Base-by-base conservation (phyloP, 2,329 filamentous ascomycete genomes). In the Verticillium zaregamsianum region DNA sequence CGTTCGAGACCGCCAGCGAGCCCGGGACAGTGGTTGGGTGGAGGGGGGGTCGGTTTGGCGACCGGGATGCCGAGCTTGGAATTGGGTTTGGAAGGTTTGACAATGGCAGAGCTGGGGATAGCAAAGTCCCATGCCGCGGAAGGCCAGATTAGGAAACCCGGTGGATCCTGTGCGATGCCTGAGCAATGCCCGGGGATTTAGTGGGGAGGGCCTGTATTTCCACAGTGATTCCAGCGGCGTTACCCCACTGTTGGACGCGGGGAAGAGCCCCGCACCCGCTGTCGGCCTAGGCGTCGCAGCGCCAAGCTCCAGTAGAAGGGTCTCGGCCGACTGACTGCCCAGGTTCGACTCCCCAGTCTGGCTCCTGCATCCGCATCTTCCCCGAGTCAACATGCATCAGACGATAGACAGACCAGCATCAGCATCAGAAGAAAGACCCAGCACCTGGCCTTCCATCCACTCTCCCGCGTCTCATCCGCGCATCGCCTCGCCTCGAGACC, bases 41-140 rank as follows among this genome's bases (percentile, higher is more conserved):
- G 20, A 17, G 55, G 28, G 28, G 6, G 28, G 28, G 28, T 28
- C 28, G 28, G 28, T 28, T 28, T 57, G 17, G 7, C 12, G 23
- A 25, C 28, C 57, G 57, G 57, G 57, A 58, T 58, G 57, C 57
- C 57, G 37, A 49, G 45, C 45, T 49, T 49, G 45, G 45, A 25
- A 23, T 49, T 49, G 45, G 45, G 20, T 14, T 25, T 25, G 20
- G 45, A 49, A 23, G 20, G 8, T 25, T n/a, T 49, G n/a, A n/a
- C 11, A n/a, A 49, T 49, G 45, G 45, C n/a, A 49, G 20, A 23
- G 7, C 23, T 23, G 17, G n/a, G 40, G 20, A 23, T 12, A n/a
- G 33, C 35, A 40, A n/a, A 31, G 25, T 14, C 11, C 57, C 17
- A 52, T 49, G 31, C 28, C 33, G 14, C 57, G 25, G 45, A 56